Base-by-base conservation (phyloP, 345 rosid species). In the Eutrema yunnanense region DNA sequence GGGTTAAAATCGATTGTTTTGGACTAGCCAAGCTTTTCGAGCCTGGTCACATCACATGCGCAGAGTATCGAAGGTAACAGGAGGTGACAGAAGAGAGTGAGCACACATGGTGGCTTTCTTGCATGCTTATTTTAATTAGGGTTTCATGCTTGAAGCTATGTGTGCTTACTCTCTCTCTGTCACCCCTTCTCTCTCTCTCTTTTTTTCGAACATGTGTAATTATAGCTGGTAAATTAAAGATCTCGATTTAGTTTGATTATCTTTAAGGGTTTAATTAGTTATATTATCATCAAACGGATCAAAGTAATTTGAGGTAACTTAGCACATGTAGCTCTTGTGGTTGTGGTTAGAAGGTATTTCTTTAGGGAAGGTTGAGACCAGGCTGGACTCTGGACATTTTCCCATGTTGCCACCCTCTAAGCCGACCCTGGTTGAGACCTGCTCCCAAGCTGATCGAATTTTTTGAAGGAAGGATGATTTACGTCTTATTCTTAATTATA, bases 61-160 rank as follows among this genome's bases (percentile, higher is more conserved):
- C 9, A 57, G 6, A 40, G 41, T 27, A 36, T 46, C 46, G 16
- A 68, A 77, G 86, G 88, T 82, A 85, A 78, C 78, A 59, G 85
- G 89, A 72, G 96, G 90, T 89, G 96, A 92, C 97, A 92, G 97
- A 89, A 92, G 96, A 92, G 94, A 92, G 97, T 88, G 97, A 92
- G 97, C 97, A 92, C 97, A 81, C 83, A 85, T 83, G 89, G 96
- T 78, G 72, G 34, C 50, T 88, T 88, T 87, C 94, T 79, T 89
- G 97, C 97, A 86, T 85, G 81, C n/a, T 65, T 62, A 66, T 48
- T 33, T 16, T 4, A 36, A 37, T 38, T 65, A 70, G 65, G 66
- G 71, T 65, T 75, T 76, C 85, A 77, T 86, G 96, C 94, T 85
- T 66, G 96, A 89, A 86, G 83, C 88, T 84, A 60, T 92, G 85